phyloP scores from a whole-genome alignment of 106 monocot genomes.

The Narthecium ossifragum region DNA sequence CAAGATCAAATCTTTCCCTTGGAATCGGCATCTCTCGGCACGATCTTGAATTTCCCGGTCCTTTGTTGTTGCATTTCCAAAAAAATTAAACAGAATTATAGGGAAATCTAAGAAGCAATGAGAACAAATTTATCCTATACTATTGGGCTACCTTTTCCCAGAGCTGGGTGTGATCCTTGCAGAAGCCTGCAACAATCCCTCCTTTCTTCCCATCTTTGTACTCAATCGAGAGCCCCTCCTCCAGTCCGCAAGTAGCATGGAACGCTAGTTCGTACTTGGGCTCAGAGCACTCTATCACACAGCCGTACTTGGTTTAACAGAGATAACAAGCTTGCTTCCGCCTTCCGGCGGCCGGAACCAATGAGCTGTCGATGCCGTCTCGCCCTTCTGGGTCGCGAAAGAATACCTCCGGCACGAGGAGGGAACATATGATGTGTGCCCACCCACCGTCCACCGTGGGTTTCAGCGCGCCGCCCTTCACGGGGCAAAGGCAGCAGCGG shows the following conservation, averaged over 20 bases:
- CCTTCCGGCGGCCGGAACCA: conserved; percentile 37
- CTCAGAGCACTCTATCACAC: conserved; percentile 77
- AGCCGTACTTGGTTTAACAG: conserved; percentile 44
- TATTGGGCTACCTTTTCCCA: conserved; percentile 66
- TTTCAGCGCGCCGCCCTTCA: conserved; percentile 59
- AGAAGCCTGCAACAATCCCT: conserved; percentile 77
- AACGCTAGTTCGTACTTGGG: conserved; percentile 60
- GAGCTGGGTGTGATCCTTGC: conserved; percentile 57
- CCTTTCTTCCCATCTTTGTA: conserved; percentile 50
- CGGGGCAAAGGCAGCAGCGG: conserved; percentile 70
- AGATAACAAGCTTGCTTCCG: conserved; percentile 42
- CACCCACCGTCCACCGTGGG: conserved; percentile 41
- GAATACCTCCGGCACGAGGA: conserved; percentile 89
- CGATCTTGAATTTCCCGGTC: conserved; percentile 85
- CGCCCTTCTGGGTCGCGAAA: conserved; percentile 66
- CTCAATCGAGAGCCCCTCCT: conserved; percentile 57
- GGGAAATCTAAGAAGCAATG: neutral
- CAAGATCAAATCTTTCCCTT: conserved; percentile 7
- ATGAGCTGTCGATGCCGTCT: conserved; percentile 61
- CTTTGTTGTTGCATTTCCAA: conserved; percentile 68
- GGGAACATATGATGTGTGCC: conserved; percentile 74
- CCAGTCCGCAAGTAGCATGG: conserved; percentile 74
- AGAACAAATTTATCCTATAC: neutral
- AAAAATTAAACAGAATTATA: neutral
- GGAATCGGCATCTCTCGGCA: conserved; percentile 29